These are phyloP conservation scores for Xylariaceae sp. DNA, from an alignment of 2,329 filamentous ascomycete genomes.

Conservation along the genomic window DNA sequence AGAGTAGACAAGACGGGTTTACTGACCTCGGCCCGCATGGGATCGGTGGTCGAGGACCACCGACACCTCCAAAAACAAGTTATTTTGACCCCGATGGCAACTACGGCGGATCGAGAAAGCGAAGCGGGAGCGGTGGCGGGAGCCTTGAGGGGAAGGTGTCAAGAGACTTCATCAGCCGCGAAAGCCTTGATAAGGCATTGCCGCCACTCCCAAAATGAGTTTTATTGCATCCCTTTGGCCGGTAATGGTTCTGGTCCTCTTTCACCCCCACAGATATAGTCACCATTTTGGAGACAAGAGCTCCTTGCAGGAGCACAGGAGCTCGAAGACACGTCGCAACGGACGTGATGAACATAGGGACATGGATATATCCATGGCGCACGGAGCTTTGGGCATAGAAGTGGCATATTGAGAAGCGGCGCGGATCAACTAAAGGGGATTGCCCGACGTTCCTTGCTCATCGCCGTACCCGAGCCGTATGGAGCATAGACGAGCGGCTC, in stretches of 20 bases:
- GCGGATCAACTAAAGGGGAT: conserved; percentile 10
- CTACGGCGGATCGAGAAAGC: conserved; percentile 35
- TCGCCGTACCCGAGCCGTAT: background rate
- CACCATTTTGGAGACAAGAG: background rate
- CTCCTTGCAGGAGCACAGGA: background rate
- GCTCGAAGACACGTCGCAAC: background rate
- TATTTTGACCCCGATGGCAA: conserved; percentile 44
- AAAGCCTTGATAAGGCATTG: conserved; percentile 59
- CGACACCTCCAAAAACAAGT: conserved; percentile 47
- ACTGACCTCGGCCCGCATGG: conserved; percentile 32
- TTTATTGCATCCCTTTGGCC: no score
- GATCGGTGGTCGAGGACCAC: conserved; percentile 37
- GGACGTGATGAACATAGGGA: conserved; percentile 15
- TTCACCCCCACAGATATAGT: no score
- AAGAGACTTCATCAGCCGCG: conserved; percentile 45
- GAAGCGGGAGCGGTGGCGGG: conserved; percentile 22
- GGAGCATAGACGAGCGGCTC: background rate
- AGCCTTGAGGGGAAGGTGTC: conserved; percentile 31
- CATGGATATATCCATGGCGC: conserved; percentile 4
- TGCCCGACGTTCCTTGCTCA: background rate
- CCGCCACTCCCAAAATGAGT: conserved; percentile 50
- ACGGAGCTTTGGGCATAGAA: conserved; percentile 2
- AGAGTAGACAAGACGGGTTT: conserved; percentile 35
- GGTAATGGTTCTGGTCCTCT: no score
- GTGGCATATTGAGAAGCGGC: conserved; percentile 7